phyloP scores from a whole-genome alignment of 352 stramenopile species.

The Pythium brassicae region DNA sequence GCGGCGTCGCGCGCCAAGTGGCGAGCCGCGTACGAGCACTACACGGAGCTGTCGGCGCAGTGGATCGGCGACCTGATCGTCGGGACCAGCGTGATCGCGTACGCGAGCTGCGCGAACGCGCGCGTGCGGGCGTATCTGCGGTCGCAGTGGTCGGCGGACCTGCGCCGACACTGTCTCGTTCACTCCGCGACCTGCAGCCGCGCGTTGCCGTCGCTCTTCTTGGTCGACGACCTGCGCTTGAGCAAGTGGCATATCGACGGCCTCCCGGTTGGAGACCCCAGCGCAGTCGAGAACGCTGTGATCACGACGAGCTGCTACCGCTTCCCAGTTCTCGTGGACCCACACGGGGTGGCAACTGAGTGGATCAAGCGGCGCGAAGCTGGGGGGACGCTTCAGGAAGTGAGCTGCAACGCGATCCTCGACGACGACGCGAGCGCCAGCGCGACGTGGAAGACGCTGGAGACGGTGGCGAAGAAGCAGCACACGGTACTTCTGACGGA shows the following conservation, averaged over 20 bases:
- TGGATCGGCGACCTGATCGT: conserved; percentile 64
- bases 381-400: neutral
- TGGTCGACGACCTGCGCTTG: conserved; percentile 27
- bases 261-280: conserved; percentile 28
- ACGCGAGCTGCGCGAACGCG: conserved; percentile 28
- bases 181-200: conserved; percentile 18
- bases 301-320: conserved; percentile 34
- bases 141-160: conserved; percentile 28
- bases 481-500: conserved; percentile 35
- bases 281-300: conserved; percentile 39
- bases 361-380: conserved; percentile 48
- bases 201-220: conserved; percentile 26
- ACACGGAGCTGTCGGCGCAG: conserved; percentile 31
- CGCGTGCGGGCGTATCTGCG: conserved; percentile 20
- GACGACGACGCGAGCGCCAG: conserved; percentile 5
- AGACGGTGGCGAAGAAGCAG: conserved; percentile 31
- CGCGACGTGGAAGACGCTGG: conserved; percentile 39
- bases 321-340: conserved; percentile 57
- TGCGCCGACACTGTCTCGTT: conserved; percentile 26
- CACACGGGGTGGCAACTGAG: conserved; percentile 36
- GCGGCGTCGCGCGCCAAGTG: conserved; percentile 39
- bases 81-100: conserved; percentile 42
- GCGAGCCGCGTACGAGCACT: conserved; percentile 31
- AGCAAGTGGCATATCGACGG: conserved; percentile 42
- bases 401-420: conserved; percentile 8